Evolutionary conservation across 768 basidiomycete species (phyloP).

Genomic region (Agaricus blazei): DNA sequence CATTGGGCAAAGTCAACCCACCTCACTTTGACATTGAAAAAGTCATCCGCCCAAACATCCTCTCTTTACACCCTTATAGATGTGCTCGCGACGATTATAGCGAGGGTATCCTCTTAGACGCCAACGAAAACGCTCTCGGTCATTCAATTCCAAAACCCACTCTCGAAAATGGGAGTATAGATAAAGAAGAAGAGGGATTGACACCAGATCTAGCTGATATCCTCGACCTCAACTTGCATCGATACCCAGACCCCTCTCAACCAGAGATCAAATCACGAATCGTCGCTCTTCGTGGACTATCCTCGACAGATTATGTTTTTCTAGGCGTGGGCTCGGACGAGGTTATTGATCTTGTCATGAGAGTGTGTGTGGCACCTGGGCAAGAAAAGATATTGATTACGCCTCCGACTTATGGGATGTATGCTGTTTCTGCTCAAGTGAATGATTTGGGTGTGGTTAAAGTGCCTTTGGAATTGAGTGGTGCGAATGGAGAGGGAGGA

Average conservation of each 20-base stretch:
- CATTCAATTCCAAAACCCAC: constrained; percentile 53
- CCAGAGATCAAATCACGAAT: constrained; percentile 72
- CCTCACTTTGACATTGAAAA: constrained; percentile 80
- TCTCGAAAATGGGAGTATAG: constrained; percentile 3
- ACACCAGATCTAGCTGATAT: constrained; percentile 31
- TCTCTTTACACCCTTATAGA: constrained; percentile 86
- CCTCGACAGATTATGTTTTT: constrained; percentile 67
- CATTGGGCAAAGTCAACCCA: constrained; percentile 39
- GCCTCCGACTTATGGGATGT: constrained; percentile 99
- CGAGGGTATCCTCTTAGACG: constrained; percentile 87
- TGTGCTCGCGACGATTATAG: constrained; percentile 97
- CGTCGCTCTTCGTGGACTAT: constrained; percentile 65
- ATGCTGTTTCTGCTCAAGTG: constrained; percentile 88
- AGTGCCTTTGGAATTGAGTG: constrained; percentile 61
- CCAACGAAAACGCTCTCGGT: constrained; percentile 95
- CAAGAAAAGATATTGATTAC: constrained; percentile 82
- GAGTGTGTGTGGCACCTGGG: constrained; percentile 78
- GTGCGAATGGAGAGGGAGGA: constrained; percentile 66
- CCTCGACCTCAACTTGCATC: constrained; percentile 59
- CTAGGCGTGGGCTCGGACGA: constrained; percentile 97
- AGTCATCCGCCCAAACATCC: constrained; percentile 92
- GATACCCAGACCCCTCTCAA: constrained; percentile 94
- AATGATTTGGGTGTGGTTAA: constrained; percentile 87
- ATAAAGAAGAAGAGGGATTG: constrained; percentile 14
- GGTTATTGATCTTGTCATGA: constrained; percentile 90